These are phyloP conservation scores for Monosporascus ibericus DNA, from an alignment of 2,329 filamentous ascomycete species.

Conservation along the genomic window DNA sequence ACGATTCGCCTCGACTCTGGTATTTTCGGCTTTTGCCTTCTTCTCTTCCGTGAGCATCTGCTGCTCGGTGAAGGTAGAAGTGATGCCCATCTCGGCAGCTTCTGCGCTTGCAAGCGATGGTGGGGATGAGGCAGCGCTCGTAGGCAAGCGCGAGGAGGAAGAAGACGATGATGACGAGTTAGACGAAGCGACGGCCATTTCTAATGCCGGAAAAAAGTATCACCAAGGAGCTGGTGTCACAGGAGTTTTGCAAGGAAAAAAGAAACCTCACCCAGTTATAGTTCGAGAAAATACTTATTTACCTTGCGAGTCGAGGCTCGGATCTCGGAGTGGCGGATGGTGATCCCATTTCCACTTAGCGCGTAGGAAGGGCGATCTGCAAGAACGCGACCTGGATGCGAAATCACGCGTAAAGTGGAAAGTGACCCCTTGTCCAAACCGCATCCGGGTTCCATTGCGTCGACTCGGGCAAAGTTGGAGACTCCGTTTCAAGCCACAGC, in stretches of 20 bases:
- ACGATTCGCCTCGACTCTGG: slow-evolving; percentile 40
- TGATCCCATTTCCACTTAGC: slow-evolving; percentile 23
- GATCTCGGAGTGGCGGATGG: slow-evolving; percentile 5
- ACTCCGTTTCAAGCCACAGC: not conserved
- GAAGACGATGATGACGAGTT: slow-evolving; percentile 10
- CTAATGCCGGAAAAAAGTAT: not conserved
- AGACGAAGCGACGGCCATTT: slow-evolving; percentile 10
- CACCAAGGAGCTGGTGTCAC: slow-evolving; percentile 2
- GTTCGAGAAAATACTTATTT: not conserved
- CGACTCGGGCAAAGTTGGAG: too few species aligned
- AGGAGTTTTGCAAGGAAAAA: not conserved
- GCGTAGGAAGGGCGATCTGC: slow-evolving; percentile 15
- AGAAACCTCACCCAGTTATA: not conserved
- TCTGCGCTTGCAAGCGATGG: slow-evolving; percentile 7
- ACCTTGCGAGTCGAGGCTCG: not conserved
- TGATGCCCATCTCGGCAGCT: slow-evolving; percentile 16
- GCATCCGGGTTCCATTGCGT: not conserved
- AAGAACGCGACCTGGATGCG: slow-evolving; percentile 23
- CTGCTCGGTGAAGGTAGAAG: slow-evolving; percentile 22
- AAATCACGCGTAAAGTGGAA: slow-evolving; percentile 27
- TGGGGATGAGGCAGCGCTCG: slow-evolving; percentile 19
- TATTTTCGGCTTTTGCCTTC: slow-evolving; percentile 40
- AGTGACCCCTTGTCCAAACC: not conserved
- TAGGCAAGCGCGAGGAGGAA: slow-evolving; percentile 8
- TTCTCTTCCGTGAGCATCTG: slow-evolving; percentile 37